Percentiles rank a stretch among this genome's conserved stretches.
phyloP scores from a whole-genome alignment of 2,329 filamentous ascomycete species.

The Myriosclerotinia duriaeana region DNA sequence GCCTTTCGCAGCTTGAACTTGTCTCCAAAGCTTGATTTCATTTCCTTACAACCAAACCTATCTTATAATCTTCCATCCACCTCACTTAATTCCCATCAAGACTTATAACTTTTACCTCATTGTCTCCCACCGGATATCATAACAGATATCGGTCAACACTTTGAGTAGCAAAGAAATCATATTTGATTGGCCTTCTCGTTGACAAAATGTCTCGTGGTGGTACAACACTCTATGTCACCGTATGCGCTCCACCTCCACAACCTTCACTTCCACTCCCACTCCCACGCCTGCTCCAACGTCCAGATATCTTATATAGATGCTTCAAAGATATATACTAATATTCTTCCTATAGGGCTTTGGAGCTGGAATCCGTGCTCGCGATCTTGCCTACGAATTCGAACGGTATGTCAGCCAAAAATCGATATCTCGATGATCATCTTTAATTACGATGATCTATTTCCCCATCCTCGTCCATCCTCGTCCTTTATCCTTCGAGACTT shows the following conservation, averaged over 20 bases:
- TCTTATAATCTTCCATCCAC: constrained; percentile 5
- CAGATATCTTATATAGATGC: neutral
- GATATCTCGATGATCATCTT: constrained; percentile 47
- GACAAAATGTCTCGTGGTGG: constrained; percentile 81
- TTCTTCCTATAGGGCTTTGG: constrained; percentile 68
- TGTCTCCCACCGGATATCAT: neutral
- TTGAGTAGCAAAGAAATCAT: constrained; percentile 12
- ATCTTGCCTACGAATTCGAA: constrained; percentile 99
- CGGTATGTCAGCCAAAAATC: constrained; percentile 77
- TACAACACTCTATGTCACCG: constrained; percentile 93
- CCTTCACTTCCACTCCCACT: constrained; percentile 24
- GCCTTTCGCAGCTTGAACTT: neutral
- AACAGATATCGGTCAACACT: neutral
- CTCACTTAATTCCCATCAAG: neutral
- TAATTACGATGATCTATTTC: constrained; percentile 43
- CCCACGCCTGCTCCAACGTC: constrained; percentile 27
- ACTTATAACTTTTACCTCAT: neutral
- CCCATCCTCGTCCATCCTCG: constrained; percentile 40
- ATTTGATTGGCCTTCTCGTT: constrained; percentile 10
- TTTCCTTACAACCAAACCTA: neutral
- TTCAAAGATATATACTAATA: constrained; percentile 25
- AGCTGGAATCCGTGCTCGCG: constrained; percentile 96
- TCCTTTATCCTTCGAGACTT: constrained; percentile 43
- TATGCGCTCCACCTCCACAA: constrained; percentile 29
- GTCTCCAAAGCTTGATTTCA: neutral